These are phyloP conservation scores for Oemleria cerasiformis DNA, from an alignment of 306 rosid genomes.

Conservation along the genomic window DNA sequence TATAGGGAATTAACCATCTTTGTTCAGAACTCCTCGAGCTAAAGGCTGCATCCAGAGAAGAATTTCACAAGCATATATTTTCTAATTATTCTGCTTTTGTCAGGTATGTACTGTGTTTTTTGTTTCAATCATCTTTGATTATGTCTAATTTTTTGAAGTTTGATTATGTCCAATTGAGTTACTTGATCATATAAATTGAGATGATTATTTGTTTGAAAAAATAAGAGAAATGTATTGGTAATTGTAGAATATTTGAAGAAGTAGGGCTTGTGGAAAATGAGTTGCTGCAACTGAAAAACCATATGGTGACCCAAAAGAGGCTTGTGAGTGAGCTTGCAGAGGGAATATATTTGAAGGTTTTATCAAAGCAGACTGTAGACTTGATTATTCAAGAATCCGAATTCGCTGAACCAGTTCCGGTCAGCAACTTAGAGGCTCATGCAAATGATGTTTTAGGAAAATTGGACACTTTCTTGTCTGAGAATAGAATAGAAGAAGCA, in stretches of 20 bases:
- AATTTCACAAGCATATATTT: constrained; percentile 50
- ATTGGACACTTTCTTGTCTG: constrained; percentile 55
- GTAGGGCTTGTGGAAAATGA: constrained; percentile 51
- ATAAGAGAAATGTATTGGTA: constrained; percentile 2
- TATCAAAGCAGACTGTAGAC: constrained; percentile 32
- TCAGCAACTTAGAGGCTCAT: constrained; percentile 43
- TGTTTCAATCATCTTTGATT: background rate
- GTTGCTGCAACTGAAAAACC: constrained; percentile 51
- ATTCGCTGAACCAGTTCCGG: constrained; percentile 17
- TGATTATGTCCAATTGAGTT: background rate
- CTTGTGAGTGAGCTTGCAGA: constrained; percentile 48
- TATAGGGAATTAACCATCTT: constrained; percentile 73
- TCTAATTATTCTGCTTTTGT: constrained; percentile 56
- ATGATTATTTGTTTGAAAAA: constrained; percentile 7
- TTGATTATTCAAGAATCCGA: constrained; percentile 27
- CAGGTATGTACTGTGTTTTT: constrained; percentile 23
- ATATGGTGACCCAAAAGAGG: constrained; percentile 48
- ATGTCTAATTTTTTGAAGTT: background rate
- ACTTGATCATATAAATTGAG: background rate
- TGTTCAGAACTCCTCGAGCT: constrained; percentile 79
- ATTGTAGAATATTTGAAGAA: constrained; percentile 56
- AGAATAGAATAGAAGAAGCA: constrained; percentile 63
- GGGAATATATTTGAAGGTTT: constrained; percentile 42
- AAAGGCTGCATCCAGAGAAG: constrained; percentile 60
- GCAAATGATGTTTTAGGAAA: constrained; percentile 45